Evolutionary conservation across 2,329 filamentous ascomycete genomes (phyloP).

Genomic region (Xylariaceae sp.): DNA sequence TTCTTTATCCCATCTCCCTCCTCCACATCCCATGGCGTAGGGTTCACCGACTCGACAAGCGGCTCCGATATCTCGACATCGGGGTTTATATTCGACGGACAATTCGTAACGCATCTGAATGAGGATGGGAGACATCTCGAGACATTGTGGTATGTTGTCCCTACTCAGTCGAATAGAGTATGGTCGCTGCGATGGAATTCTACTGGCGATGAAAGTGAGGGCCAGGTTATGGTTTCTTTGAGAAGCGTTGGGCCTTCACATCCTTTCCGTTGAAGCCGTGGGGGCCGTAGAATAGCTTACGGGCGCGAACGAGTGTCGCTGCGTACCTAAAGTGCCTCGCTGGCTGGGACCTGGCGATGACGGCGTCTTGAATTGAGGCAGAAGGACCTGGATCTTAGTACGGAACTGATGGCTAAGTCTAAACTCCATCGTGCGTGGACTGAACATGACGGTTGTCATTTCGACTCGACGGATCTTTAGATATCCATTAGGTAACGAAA

Average conservation of each 20-base stretch:
- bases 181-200: slow-evolving; percentile 27
- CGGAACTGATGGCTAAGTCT: no score
- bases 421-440: no score
- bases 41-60: slow-evolving; percentile 15
- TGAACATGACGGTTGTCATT: no score
- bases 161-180: slow-evolving; percentile 14
- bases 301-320: no score
- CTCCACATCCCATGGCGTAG: slow-evolving; percentile 19
- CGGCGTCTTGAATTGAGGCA: no score
- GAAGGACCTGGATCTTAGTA: no score
- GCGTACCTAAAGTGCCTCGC: no score
- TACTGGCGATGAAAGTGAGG: slow-evolving; percentile 10
- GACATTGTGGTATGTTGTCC: slow-evolving; percentile 24
- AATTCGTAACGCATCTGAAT: slow-evolving; percentile 16
- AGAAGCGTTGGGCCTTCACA: slow-evolving; percentile 17
- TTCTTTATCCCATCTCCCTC: slow-evolving; percentile 23
- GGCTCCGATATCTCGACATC: slow-evolving; percentile 9
- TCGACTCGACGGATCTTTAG: no score
- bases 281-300: no score
- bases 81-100: slow-evolving; percentile 29
- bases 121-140: slow-evolving; percentile 13
- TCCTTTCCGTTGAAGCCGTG: neutral
- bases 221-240: slow-evolving; percentile 19
- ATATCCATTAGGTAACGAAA: no score
- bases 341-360: no score